Base-by-base conservation (phyloP, 805 yeast genomes). In the Candida sakaeoensis region DNA sequence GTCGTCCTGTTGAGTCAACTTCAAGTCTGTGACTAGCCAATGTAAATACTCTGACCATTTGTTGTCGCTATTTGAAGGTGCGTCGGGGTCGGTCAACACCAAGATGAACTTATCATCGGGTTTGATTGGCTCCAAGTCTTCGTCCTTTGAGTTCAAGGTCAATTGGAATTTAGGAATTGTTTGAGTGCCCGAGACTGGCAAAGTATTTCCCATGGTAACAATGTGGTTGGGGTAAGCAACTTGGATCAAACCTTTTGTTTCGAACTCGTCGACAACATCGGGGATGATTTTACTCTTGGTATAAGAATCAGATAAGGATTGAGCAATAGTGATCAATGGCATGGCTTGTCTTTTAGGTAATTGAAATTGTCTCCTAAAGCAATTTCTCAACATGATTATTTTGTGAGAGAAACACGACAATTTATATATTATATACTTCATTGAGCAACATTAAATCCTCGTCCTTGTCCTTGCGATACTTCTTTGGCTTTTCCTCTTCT, bases 11-110 rank as follows among this genome's bases (percentile, higher is more conserved):
- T 71, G 58, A n/a, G 51, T 43, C 50, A 79, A 61, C 30, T 64
- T 54, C 51, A 82, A 70, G 49, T 82, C 81, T 2, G 79, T 61
- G 23, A 71, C 64, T 28, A 89, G 66, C 72, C 77, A 86, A 64
- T 89, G 97, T 39, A 84, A 79, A 58, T 70, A 89, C 61, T 89
- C 95, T 2, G 93, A 82, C 95, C 95, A 88, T 57, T 80, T 86
- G 54, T 82, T 79, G 58, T 89, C 96, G 2, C 75, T 72, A 50
- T 79, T 74, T 3, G 89, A 76, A 10, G 97, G 97, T 6, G 96
- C 96, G 67, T 89, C 96, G 1, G 97, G 97, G 60, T 89, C 96
- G 6, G 96, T 90, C 48, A 89, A 50, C 2, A 85, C 85, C 48
- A 90, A 64, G 8, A 93, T 79, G 63, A 84, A 89, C 37, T 72